Evolutionary conservation across 768 basidiomycete genomes (phyloP), one percentile per base, ranked within the genome.

Genomic region (Lyophyllum decastes): DNA sequence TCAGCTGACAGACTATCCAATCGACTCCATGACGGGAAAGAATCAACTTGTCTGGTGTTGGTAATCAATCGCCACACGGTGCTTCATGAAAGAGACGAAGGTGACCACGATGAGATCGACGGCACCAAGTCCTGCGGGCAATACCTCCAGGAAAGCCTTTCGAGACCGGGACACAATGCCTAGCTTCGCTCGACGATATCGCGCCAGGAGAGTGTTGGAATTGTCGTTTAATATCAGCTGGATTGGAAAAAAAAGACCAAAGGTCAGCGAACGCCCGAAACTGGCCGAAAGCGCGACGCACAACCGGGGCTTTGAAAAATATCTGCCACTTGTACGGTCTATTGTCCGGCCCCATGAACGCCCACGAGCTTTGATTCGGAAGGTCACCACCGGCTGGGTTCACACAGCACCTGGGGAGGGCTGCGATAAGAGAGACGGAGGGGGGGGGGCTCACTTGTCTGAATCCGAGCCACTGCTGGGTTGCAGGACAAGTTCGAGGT

Each of bases 311-410:
- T 19, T 69, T 71, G 17, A 75, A 60, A 58, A 73, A 70, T 50
- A 79, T 62, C 52, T 76, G 73, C 76, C 77, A 76, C 52, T 66
- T 72, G 58, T 76, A 75, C 27, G 66, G 61, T 56, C 68, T 62
- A 17, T 60, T 60, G 57, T 77, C 73, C 17, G 76, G 69, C 7
- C 74, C 70, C 4, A 58, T 66, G 55, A 79, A 75, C 34, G 69
- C 64, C 77, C 77, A 76, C 10, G 70, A 70, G 38, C 75, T 75
- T 51, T 3, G n/a, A 12, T 26, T 12, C 16, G 26, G 19, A 30
- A 8, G 1, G 27, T 17, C 9, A 48, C n/a, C 9, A 27, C 9
- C 16, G 30, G 4, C 30, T 5, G n/a, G 11, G 46, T 47, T 27
- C 24, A 4, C 46, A 3, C 4, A 26, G 16, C n/a, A 34, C 21